These are phyloP conservation scores for Graphilbum fragrans DNA, from an alignment of 2,329 filamentous ascomycete genomes.

Conservation along the genomic window DNA sequence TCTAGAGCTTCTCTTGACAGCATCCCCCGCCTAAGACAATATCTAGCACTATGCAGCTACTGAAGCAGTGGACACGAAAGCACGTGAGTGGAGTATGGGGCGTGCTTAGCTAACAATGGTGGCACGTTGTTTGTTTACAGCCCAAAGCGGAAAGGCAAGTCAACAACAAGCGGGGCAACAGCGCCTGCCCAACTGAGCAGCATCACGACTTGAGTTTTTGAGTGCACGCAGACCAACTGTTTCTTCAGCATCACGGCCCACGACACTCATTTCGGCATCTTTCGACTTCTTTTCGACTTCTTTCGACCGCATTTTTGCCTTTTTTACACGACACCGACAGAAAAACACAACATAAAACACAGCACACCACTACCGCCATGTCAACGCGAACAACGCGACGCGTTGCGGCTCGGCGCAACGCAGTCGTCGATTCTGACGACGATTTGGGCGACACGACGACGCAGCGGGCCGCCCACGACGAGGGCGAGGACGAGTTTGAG, in stretches of 20 bases:
- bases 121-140: slow-evolving; percentile 12
- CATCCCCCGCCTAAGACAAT: no score
- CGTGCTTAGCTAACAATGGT: background rate
- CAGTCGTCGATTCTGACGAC: slow-evolving; percentile 71
- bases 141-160: slow-evolving; percentile 11
- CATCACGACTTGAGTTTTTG: slow-evolving; percentile 1
- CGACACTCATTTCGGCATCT: background rate
- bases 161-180: slow-evolving; percentile 14
- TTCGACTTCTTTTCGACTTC: background rate
- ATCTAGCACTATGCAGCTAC: no score
- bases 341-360: background rate
- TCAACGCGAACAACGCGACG: slow-evolving; percentile 30
- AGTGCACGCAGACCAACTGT: background rate
- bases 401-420: slow-evolving; percentile 51
- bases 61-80: slow-evolving; percentile 2
- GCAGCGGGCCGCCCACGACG: slow-evolving; percentile 35
- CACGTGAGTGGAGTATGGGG: slow-evolving; percentile 5
- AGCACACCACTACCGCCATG: slow-evolving; percentile 15
- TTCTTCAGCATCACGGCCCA: no score
- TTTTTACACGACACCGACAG: background rate
- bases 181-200: background rate
- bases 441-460: slow-evolving; percentile 44
- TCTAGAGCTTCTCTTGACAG: no score
- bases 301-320: background rate
- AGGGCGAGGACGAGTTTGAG: slow-evolving; percentile 66